phyloP scores from a whole-genome alignment of 164 flowering plant species.

The Nelumbo lutea region DNA sequence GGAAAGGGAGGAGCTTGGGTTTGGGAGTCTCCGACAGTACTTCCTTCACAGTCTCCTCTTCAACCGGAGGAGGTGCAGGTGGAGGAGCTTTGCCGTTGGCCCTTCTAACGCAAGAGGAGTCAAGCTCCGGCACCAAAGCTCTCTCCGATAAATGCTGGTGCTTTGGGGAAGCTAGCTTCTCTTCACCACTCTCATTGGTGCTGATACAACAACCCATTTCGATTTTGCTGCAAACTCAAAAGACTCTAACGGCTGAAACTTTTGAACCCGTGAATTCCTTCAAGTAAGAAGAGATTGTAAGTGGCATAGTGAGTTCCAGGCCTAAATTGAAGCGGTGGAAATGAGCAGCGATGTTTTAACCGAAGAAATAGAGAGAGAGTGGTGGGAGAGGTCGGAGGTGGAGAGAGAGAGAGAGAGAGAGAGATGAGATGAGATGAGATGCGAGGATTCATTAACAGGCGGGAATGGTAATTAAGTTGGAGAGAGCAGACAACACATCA shows the following conservation, averaged over 20 bases:
- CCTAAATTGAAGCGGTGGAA: neutral
- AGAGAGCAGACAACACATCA: too few relatives aligned
- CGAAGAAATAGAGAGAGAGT: neutral
- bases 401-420: neutral
- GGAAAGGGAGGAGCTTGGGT: constrained; percentile 8
- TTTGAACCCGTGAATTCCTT: neutral
- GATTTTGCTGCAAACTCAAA: neutral
- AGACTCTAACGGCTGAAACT: neutral
- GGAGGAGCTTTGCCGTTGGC: constrained; percentile 2
- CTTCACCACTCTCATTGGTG: constrained; percentile 10
- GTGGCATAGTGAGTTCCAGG: neutral
- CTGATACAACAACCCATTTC: constrained; percentile 49
- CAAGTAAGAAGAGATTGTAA: neutral
- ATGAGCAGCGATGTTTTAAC: neutral
- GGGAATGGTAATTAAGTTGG: neutral
- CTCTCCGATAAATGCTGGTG: neutral
- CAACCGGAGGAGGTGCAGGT: constrained; percentile 11
- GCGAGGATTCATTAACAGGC: neutral
- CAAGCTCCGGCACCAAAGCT: neutral
- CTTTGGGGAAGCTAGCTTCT: neutral
- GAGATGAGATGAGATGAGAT: too few relatives aligned
- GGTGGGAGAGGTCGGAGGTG: neutral
- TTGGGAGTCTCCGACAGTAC: constrained; percentile 55
- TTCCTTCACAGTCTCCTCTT: constrained; percentile 67
- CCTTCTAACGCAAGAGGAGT: neutral